Base-by-base conservation (phyloP, 1,284 basidiomycete genomes). In the Macrocybe sp. region DNA sequence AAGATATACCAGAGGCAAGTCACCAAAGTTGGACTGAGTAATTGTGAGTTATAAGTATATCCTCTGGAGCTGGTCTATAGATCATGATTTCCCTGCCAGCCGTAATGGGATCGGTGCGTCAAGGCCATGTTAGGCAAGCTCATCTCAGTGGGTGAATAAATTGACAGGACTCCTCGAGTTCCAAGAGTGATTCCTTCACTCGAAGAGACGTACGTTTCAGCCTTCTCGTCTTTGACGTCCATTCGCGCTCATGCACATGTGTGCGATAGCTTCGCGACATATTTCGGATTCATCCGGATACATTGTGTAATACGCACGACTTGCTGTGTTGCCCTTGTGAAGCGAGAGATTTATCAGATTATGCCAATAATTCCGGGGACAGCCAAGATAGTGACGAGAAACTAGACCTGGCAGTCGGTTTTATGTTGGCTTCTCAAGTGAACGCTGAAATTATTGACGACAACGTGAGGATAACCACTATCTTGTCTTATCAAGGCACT, bases 1-100 rank as follows among this genome's bases (percentile, higher is more conserved):
- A 92, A 92, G 65, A 91, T 92, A 12, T 91, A 79, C 58, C 89
- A 97, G 66, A 79, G 97, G 43, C 96, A 98, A 66, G 82, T 98
- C 28, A 97, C 92, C n/a, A 99, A 99, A 67, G 78, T 93, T 10
- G 95, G 92, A 1, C 67, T 99, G 41, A 92, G 89, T 57, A 82
- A 89, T 55, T 89, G 91, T 91, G 57, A 70, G 85, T 72, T 39
- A 7, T 34, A 41, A n/a, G n/a, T 32, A 46, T 39, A 40, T 41
- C 10, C 34, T 33, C 29, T 35, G 38, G 34, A 16, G 45, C 14
- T 55, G 41, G 54, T 52, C 51, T 37, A 47, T 43, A 42, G 51
- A 48, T 49, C 47, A 14, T 45, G 7, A 45, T 29, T 14, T 12
- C 12, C 48, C 30, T 22, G 22, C 7, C 36, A 88, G 85, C 85